Conservation (phyloP, 2,329 filamentous ascomycete species). For the Dothideomycetidae sp. region DNA sequence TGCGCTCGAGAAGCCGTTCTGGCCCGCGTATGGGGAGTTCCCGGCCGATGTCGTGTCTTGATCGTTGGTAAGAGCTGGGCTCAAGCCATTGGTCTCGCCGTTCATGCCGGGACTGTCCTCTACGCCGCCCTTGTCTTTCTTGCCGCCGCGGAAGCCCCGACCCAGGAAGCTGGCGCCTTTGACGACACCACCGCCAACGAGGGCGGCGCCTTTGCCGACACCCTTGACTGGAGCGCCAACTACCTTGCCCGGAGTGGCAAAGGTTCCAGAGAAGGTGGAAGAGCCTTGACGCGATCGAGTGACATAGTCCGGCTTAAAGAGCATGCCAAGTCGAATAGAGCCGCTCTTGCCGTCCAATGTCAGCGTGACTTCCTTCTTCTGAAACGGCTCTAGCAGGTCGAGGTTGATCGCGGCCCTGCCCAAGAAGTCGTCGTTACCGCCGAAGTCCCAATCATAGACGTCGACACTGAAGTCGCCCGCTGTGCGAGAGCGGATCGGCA, state of each 20-base stretch:
- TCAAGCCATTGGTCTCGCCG: constrained; percentile 11
- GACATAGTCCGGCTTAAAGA: constrained; percentile 90
- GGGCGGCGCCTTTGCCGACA: constrained; percentile 58
- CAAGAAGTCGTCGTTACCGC: constrained; percentile 84
- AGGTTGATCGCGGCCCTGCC: constrained; percentile 65
- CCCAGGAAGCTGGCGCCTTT: constrained; percentile 86
- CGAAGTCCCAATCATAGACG: constrained; percentile 94
- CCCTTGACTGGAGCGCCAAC: constrained; percentile 94
- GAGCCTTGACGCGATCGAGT: constrained; percentile 76
- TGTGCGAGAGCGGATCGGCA: constrained; percentile 67
- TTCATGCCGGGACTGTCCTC: constrained; percentile 25
- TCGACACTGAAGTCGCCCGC: constrained; percentile 69
- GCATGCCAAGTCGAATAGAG: constrained; percentile 61
- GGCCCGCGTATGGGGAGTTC: constrained; percentile 11
- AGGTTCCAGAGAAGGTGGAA: constrained; percentile 84
- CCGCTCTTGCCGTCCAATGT: constrained; percentile 82
- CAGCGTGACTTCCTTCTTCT: constrained; percentile 58
- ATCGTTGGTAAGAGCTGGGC: constrained; percentile 14
- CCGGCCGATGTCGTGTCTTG: constrained; percentile 20
- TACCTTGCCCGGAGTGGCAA: constrained; percentile 73
- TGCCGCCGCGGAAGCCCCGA: constrained; percentile 61
- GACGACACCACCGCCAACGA: constrained; percentile 63
- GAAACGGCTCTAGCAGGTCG: constrained; percentile 70
- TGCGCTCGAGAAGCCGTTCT: constrained; percentile 2
- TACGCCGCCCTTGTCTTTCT: constrained; percentile 42